Evolutionary conservation across 352 stramenopile species (phyloP).

Genomic region (Globisporangium nagaii): DNA sequence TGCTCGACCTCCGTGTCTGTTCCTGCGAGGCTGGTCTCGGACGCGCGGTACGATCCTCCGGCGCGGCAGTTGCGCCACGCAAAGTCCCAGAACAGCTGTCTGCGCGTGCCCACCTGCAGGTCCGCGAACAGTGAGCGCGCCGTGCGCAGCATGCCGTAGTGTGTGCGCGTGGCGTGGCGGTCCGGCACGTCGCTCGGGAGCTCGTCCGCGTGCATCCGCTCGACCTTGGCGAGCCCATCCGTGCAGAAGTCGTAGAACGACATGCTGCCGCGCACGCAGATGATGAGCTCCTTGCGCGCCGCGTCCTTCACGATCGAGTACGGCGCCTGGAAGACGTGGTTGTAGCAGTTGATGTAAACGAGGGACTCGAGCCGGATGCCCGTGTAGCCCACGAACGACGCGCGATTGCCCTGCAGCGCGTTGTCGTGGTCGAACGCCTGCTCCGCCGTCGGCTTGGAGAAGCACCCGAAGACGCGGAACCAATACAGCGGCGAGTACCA

Average conservation of each 20-base stretch:
- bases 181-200: slow-evolving; percentile 48
- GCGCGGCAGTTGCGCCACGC: slow-evolving; percentile 38
- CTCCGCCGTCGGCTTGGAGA: slow-evolving; percentile 25
- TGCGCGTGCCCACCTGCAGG: slow-evolving; percentile 49
- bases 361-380: slow-evolving; percentile 47
- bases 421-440: slow-evolving; percentile 68
- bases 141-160: slow-evolving; percentile 72
- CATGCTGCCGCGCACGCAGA: slow-evolving; percentile 67
- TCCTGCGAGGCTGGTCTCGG: not conserved
- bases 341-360: slow-evolving; percentile 78
- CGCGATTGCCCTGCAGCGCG: slow-evolving; percentile 45
- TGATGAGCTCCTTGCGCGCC: slow-evolving; percentile 57
- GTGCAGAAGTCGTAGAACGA: slow-evolving; percentile 81
- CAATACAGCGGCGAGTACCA: slow-evolving; percentile 71
- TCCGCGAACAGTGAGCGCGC: slow-evolving; percentile 55
- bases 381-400: slow-evolving; percentile 70
- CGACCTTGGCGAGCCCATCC: slow-evolving; percentile 60
- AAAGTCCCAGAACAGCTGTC: slow-evolving; percentile 67
- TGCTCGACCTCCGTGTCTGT: slow-evolving; percentile 8
- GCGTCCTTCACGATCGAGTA: slow-evolving; percentile 74
- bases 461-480: slow-evolving; percentile 63
- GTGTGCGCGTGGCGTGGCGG: slow-evolving; percentile 37
- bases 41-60: not conserved
- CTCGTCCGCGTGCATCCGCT: slow-evolving; percentile 51
- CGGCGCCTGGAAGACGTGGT: slow-evolving; percentile 70